Percentiles rank a stretch among this genome's conserved stretches.
Conservation (phyloP, 352 stramenopile species). For the Globisporangium spinosum region DNA sequence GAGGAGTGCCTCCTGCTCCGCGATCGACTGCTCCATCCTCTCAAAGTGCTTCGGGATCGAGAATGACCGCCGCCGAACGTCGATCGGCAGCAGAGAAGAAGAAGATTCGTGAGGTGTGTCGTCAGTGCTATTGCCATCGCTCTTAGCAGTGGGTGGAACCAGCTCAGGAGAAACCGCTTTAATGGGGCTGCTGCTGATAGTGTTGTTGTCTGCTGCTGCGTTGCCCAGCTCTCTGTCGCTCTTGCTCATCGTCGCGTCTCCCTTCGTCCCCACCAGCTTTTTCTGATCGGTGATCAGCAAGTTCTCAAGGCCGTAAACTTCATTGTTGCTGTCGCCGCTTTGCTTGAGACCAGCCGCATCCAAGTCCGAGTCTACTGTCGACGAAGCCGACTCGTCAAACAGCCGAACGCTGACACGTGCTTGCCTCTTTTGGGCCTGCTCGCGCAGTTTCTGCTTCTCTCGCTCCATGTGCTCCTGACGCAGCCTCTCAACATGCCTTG, state of each 20-base stretch:
- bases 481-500: constrained; percentile 46
- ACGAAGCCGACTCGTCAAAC: constrained; percentile 40
- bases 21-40: constrained; percentile 21
- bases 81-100: constrained; percentile 1
- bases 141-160: neutral
- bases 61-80: constrained; percentile 31
- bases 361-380: neutral
- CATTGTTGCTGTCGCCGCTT: constrained; percentile 15
- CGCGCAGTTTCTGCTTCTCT: constrained; percentile 48
- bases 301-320: constrained; percentile 38
- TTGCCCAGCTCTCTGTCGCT: neutral
- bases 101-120: neutral
- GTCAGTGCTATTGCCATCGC: neutral
- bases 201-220: neutral
- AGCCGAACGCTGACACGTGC: constrained; percentile 28
- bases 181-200: neutral
- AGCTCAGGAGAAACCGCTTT: neutral
- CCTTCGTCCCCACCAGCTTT: neutral
- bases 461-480: constrained; percentile 61
- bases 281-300: constrained; percentile 26
- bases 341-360: constrained; percentile 1
- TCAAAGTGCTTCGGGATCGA: constrained; percentile 48
- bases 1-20: constrained; percentile 47
- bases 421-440: neutral
- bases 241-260: neutral